These are phyloP conservation scores for Spencermartinsiella europaea DNA, from an alignment of 805 yeast species.

Conservation along the genomic window DNA sequence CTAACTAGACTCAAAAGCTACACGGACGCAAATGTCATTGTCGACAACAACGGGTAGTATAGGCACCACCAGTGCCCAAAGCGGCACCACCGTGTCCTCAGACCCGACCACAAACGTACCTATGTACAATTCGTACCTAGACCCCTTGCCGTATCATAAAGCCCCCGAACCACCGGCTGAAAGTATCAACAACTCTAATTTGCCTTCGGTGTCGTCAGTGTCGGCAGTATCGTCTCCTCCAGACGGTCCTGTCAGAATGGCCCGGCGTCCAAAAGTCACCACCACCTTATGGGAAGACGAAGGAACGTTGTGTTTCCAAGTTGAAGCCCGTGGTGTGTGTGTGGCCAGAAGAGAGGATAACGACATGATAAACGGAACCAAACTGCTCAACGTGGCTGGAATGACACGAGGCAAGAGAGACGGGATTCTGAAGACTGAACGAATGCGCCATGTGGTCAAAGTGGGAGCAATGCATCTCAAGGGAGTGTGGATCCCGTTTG, in stretches of 20 bases:
- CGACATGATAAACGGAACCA: slow-evolving; percentile 82
- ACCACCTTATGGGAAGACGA: slow-evolving; percentile 93
- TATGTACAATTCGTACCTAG: neutral
- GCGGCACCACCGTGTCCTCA: too few relatives aligned
- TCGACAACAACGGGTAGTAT: neutral
- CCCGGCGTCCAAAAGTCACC: slow-evolving; percentile 50
- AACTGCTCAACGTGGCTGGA: slow-evolving; percentile 74
- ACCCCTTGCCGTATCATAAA: neutral
- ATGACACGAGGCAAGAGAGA: slow-evolving; percentile 86
- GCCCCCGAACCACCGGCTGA: neutral
- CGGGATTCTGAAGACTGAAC: slow-evolving; percentile 74
- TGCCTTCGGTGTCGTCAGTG: neutral
- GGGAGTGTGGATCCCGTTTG: slow-evolving; percentile 89
- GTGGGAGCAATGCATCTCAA: slow-evolving; percentile 83
- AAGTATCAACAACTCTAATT: neutral
- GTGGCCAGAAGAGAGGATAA: slow-evolving; percentile 83
- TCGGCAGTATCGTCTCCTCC: neutral
- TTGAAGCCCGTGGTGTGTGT: slow-evolving; percentile 72
- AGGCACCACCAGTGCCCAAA: too few relatives aligned
- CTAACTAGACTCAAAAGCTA: neutral
- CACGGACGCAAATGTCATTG: too few relatives aligned
- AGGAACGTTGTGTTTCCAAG: slow-evolving; percentile 77
- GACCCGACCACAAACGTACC: too few relatives aligned
- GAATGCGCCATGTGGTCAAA: slow-evolving; percentile 73
- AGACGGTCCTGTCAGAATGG: neutral